Evolutionary conservation across 805 yeast species (phyloP).

Genomic region (Candida corydali): DNA sequence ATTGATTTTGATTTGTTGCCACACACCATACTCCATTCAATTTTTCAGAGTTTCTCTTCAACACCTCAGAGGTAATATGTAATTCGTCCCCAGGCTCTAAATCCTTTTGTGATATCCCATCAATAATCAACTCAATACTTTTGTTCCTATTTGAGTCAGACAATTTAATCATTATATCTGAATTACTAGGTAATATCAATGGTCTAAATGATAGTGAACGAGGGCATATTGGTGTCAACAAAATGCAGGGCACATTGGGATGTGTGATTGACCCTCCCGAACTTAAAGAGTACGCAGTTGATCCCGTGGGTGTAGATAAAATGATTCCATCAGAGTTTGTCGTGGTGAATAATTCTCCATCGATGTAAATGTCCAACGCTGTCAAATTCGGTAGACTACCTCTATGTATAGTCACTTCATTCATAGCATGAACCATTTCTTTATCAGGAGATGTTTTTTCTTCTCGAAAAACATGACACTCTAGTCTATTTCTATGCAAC

Average conservation of each 20-base stretch:
- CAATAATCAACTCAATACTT: constrained; percentile 61
- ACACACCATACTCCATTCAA: constrained; percentile 80
- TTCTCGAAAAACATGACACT: constrained; percentile 55
- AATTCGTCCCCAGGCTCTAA: constrained; percentile 75
- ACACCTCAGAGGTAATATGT: constrained; percentile 43
- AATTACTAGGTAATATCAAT: constrained; percentile 69
- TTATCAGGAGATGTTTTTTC: constrained; percentile 8
- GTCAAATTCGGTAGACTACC: constrained; percentile 86
- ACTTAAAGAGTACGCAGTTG: constrained; percentile 86
- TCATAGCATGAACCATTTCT: constrained; percentile 73
- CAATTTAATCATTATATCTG: constrained; percentile 65
- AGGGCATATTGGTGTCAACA: constrained; percentile 90
- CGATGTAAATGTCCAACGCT: constrained; percentile 77
- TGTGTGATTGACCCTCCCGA: constrained; percentile 93
- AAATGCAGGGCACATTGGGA: constrained; percentile 77
- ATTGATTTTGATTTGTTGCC: constrained; percentile 76
- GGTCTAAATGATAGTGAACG: constrained; percentile 89
- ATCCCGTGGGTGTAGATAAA: constrained; percentile 89
- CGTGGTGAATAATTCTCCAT: constrained; percentile 78
- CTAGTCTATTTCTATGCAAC: constrained; percentile 71
- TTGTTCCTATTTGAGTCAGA: constrained; percentile 44
- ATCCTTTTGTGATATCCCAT: constrained; percentile 74
- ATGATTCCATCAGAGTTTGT: constrained; percentile 91
- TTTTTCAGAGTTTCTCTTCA: constrained; percentile 1
- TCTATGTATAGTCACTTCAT: constrained; percentile 83